These are phyloP conservation scores for Aspergillus glaucus DNA, from an alignment of 2,329 filamentous ascomycete species.

Conservation along the genomic window DNA sequence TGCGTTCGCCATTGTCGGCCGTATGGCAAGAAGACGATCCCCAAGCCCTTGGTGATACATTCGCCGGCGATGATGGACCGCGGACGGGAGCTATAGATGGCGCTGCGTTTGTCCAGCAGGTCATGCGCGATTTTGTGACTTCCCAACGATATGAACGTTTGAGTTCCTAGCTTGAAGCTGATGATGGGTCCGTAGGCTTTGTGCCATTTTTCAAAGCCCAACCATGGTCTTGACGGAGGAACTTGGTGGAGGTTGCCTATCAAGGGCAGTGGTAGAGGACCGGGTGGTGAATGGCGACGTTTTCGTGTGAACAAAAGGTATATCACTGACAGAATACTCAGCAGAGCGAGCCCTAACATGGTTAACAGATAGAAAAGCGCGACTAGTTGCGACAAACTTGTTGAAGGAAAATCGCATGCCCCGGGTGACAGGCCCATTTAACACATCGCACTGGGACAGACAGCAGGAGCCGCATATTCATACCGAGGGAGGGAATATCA, in stretches of 20 bases:
- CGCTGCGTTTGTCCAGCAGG: constrained; percentile 49
- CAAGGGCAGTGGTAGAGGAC: constrained; percentile 22
- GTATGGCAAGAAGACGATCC: constrained; percentile 40
- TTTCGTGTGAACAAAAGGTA: neutral
- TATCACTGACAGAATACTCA: neutral
- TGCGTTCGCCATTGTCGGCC: constrained; percentile 34
- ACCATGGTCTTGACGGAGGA: constrained; percentile 16
- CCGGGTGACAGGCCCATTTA: neutral
- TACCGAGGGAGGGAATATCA: too few species aligned
- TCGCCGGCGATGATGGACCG: constrained; percentile 46
- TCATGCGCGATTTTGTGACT: constrained; percentile 48
- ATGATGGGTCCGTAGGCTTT: constrained; percentile 30
- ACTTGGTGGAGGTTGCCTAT: constrained; percentile 30
- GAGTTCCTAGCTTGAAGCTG: constrained; percentile 24
- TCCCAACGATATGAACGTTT: constrained; percentile 37
- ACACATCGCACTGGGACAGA: neutral
- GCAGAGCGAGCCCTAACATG: neutral
- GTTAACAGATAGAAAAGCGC: neutral
- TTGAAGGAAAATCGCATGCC: too few species aligned
- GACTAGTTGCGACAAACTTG: too few species aligned
- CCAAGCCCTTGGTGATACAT: constrained; percentile 32
- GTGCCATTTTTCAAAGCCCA: constrained; percentile 25
- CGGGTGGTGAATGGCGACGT: constrained; percentile 16
- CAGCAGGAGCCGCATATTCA: too few species aligned
- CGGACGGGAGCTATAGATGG: constrained; percentile 48